A percentile compares a stretch with the other conserved stretches of the same genome.
These are phyloP conservation scores for Tricholomella constricta DNA, from an alignment of 768 basidiomycete genomes.

Conservation along the genomic window DNA sequence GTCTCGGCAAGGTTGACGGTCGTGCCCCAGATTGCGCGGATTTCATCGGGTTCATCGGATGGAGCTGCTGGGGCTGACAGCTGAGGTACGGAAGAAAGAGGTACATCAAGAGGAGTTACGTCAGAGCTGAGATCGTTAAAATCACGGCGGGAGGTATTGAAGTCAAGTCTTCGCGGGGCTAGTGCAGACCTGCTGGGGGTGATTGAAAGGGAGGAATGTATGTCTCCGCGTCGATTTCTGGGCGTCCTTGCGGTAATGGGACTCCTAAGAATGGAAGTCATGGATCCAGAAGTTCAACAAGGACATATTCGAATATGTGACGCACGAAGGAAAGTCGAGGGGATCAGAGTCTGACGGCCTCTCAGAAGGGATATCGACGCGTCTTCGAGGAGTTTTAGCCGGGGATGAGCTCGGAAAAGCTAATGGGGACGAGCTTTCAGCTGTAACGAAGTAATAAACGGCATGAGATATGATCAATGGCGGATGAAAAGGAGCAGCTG, in stretches of 20 bases:
- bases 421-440: constrained; percentile 63
- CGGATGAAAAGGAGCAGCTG: constrained; percentile 21
- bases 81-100: constrained; percentile 52
- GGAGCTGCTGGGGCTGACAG: constrained; percentile 64
- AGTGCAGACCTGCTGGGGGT: constrained; percentile 45
- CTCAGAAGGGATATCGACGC: constrained; percentile 34
- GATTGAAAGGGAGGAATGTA: constrained; percentile 77
- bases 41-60: constrained; percentile 78
- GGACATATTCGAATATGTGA: constrained; percentile 2
- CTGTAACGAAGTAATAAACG: constrained; percentile 27
- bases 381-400: constrained; percentile 45
- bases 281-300: not conserved
- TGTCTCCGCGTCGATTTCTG: constrained; percentile 82
- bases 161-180: constrained; percentile 35
- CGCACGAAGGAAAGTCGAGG: constrained; percentile 71
- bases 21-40: constrained; percentile 96
- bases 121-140: constrained; percentile 58
- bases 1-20: constrained; percentile 90
- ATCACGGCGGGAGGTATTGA: constrained; percentile 26
- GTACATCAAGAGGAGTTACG: constrained; percentile 55
- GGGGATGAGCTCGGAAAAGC: constrained; percentile 68
- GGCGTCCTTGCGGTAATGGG: constrained; percentile 58
- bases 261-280: constrained; percentile 38
- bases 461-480: constrained; percentile 4
- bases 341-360: constrained; percentile 60